Percentiles rank a stretch among this genome's conserved stretches.
Evolutionary conservation across 192 early-diverging fungal species (phyloP).

Genomic region (Rhizoclosmatium globosum): DNA sequence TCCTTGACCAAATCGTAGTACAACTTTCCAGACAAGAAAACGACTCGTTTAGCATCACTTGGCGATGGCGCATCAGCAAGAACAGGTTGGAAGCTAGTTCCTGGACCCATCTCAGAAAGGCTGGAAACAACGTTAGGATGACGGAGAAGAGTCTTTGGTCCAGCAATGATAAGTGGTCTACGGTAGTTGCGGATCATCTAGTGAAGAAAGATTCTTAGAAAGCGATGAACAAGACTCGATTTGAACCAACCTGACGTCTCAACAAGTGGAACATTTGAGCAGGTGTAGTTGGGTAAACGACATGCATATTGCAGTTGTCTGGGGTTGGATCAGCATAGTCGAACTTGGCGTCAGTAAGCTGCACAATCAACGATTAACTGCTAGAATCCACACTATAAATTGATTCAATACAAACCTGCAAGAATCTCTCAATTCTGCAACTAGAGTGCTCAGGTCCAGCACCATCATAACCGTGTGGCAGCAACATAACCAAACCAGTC

Average conservation of each 20-base stretch:
- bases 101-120: slow-evolving; percentile 83
- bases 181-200: slow-evolving; percentile 86
- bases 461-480: slow-evolving; percentile 96
- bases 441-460: slow-evolving; percentile 96
- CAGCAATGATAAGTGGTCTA: slow-evolving; percentile 90
- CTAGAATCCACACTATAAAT: slow-evolving; percentile 16
- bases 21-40: slow-evolving; percentile 92
- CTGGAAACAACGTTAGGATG: slow-evolving; percentile 69
- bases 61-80: slow-evolving; percentile 47
- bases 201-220: slow-evolving; percentile 15
- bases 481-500: slow-evolving; percentile 88
- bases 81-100: slow-evolving; percentile 86
- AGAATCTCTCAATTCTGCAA: slow-evolving; percentile 90
- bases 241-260: slow-evolving; percentile 78
- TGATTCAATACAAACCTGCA: slow-evolving; percentile 67
- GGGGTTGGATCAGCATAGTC: slow-evolving; percentile 61
- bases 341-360: slow-evolving; percentile 82
- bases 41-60: slow-evolving; percentile 66
- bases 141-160: slow-evolving; percentile 60
- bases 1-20: slow-evolving; percentile 94
- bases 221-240: not conserved
- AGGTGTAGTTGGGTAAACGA: slow-evolving; percentile 88
- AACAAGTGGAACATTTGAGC: slow-evolving; percentile 96
- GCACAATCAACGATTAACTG: not conserved
- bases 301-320: slow-evolving; percentile 92